Evolutionary conservation across 2,329 filamentous ascomycete genomes (phyloP).

Genomic region (Juglanconis oblonga): DNA sequence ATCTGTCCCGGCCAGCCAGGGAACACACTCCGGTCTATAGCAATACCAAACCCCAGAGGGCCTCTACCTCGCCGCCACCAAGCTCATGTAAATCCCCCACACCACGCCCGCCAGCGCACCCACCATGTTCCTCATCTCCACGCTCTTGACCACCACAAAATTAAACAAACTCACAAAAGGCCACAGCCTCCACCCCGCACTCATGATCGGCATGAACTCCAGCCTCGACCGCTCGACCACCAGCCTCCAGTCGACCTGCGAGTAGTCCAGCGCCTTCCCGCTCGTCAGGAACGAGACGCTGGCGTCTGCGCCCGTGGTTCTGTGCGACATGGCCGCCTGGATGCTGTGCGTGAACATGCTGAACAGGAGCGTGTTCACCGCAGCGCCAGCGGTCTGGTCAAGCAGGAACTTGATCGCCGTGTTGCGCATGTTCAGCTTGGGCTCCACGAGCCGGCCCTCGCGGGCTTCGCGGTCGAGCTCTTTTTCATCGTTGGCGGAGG

Average conservation of each 20-base stretch:
- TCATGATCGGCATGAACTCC: slow-evolving; percentile 63
- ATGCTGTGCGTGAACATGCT: slow-evolving; percentile 57
- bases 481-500: slow-evolving; percentile 39
- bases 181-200: slow-evolving; percentile 70
- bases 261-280: slow-evolving; percentile 41
- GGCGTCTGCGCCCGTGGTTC: slow-evolving; percentile 31
- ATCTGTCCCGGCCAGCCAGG: no score
- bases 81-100: slow-evolving; percentile 70
- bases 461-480: slow-evolving; percentile 43
- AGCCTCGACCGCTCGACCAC: slow-evolving; percentile 42
- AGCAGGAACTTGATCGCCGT: slow-evolving; percentile 65
- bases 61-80: slow-evolving; percentile 42
- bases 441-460: slow-evolving; percentile 40
- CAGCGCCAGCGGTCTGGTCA: slow-evolving; percentile 66
- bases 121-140: slow-evolving; percentile 63
- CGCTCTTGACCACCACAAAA: slow-evolving; percentile 62
- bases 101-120: slow-evolving; percentile 64
- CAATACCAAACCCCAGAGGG: not conserved
- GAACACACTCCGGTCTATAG: no score
- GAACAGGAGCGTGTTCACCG: slow-evolving; percentile 64
- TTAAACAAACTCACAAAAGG: slow-evolving; percentile 65
- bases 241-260: slow-evolving; percentile 40
- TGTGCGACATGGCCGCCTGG: slow-evolving; percentile 45
- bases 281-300: slow-evolving; percentile 32
- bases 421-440: slow-evolving; percentile 59